These are phyloP conservation scores for Sphagnum tenellum DNA, from an alignment of 225 moss, liverwort and hornwort genomes.

Conservation along the genomic window DNA sequence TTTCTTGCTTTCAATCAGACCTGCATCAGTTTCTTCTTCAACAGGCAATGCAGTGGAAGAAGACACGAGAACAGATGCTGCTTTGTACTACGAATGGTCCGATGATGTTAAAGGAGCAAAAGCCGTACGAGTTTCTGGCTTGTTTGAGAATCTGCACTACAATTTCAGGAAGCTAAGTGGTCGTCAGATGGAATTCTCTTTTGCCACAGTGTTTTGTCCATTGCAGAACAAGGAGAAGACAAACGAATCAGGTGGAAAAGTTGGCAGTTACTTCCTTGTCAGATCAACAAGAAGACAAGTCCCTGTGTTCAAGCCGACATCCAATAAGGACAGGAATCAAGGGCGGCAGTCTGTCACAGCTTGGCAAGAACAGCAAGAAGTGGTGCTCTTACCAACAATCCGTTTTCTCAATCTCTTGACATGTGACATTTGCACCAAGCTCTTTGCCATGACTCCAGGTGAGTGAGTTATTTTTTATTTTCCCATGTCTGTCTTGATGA, in stretches of 20 bases:
- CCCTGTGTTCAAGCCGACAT: slow-evolving; percentile 36
- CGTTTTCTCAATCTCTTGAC: slow-evolving; percentile 74
- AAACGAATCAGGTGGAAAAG: neutral
- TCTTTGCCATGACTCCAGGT: slow-evolving; percentile 58
- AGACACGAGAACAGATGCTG: slow-evolving; percentile 9
- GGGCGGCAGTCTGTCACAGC: slow-evolving; percentile 49
- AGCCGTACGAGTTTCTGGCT: slow-evolving; percentile 51
- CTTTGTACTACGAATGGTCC: slow-evolving; percentile 57
- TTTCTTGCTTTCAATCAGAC: slow-evolving; percentile 73
- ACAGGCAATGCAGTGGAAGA: slow-evolving; percentile 20
- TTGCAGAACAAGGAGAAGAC: slow-evolving; percentile 21
- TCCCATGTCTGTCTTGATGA: neutral
- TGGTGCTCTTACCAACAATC: slow-evolving; percentile 83
- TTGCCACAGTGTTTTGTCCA: slow-evolving; percentile 61
- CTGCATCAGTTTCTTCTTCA: slow-evolving; percentile 24
- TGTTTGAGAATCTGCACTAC: slow-evolving; percentile 87
- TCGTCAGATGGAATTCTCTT: slow-evolving; percentile 43
- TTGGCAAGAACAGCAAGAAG: slow-evolving; percentile 94
- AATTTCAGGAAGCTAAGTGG: slow-evolving; percentile 50
- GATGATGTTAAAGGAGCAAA: slow-evolving; percentile 96
- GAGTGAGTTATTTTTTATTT: neutral
- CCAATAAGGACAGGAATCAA: slow-evolving; percentile 26
- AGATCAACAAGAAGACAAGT: slow-evolving; percentile 73
- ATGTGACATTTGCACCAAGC: slow-evolving; percentile 46
- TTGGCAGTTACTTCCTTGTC: slow-evolving; percentile 64